These are phyloP conservation scores for Combretum micranthum DNA, from an alignment of 345 rosid species.

Conservation along the genomic window DNA sequence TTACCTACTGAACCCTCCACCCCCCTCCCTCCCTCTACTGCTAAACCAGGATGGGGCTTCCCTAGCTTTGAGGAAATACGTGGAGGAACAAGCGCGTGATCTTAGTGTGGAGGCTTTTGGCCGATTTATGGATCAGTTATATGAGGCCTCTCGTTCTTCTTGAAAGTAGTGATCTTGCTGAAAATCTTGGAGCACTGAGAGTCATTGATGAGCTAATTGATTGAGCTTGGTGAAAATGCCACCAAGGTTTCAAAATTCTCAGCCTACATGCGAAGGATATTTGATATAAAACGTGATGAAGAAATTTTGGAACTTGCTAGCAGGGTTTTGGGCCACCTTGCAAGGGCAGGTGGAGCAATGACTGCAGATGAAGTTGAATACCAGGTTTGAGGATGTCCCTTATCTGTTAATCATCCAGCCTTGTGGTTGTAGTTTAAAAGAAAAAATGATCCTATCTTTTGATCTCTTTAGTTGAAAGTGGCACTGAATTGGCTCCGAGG, in stretches of 20 bases:
- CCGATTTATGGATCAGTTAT: constrained; percentile 83
- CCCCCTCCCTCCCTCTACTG: constrained; percentile 6
- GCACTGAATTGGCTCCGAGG: constrained; percentile 90
- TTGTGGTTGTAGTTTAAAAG: not conserved
- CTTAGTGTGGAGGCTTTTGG: constrained; percentile 83
- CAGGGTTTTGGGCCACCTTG: constrained; percentile 92
- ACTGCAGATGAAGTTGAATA: constrained; percentile 96
- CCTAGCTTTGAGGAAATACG: constrained; percentile 73
- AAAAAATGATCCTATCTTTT: constrained; percentile 4
- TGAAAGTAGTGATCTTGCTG: constrained; percentile 70
- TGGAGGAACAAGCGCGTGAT: constrained; percentile 87
- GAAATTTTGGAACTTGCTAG: constrained; percentile 87
- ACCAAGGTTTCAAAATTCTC: constrained; percentile 91
- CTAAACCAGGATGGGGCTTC: constrained; percentile 65
- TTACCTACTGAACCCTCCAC: constrained; percentile 5
- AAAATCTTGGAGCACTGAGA: constrained; percentile 87
- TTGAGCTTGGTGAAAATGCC: constrained; percentile 88
- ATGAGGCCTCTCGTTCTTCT: constrained; percentile 65
- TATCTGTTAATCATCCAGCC: not conserved
- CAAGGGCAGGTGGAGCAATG: constrained; percentile 98
- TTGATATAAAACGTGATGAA: constrained; percentile 78
- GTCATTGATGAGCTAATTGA: constrained; percentile 92
- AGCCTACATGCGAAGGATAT: constrained; percentile 58
- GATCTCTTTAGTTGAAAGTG: constrained; percentile 55
- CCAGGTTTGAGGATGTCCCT: constrained; percentile 46